Conservation (phyloP, 305 asterid species). For the Plantago lanceolata region DNA sequence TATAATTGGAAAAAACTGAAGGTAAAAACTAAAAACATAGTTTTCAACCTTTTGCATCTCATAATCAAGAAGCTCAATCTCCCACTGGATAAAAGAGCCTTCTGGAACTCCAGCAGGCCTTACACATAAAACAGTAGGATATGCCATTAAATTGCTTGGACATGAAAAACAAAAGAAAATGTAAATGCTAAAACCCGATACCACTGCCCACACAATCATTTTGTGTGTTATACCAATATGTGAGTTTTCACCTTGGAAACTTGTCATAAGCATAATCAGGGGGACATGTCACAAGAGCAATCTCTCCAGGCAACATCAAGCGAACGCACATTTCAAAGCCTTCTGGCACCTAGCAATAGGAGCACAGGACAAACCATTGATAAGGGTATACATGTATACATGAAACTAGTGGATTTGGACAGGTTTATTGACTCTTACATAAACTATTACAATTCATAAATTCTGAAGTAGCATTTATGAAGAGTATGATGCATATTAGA, state of each 20-base stretch:
- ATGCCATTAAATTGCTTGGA: constrained; percentile 17
- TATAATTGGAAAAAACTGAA: not conserved
- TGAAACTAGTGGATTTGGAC: constrained; percentile 8
- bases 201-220: constrained; percentile 1
- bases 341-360: constrained; percentile 70
- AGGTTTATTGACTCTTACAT: constrained; percentile 1
- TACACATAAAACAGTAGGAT: constrained; percentile 20
- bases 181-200: constrained; percentile 3
- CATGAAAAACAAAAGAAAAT: constrained; percentile 10
- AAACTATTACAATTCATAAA: constrained; percentile 2
- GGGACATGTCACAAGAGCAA: constrained; percentile 82
- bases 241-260: constrained; percentile 56
- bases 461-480: constrained; percentile 9
- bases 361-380: constrained; percentile 20
- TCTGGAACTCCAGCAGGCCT: constrained; percentile 83
- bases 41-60: constrained; percentile 71
- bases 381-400: constrained; percentile 14
- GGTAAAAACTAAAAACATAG: not conserved
- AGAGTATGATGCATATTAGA: not conserved
- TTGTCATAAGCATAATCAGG: constrained; percentile 98
- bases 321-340: constrained; percentile 98
- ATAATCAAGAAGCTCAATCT: constrained; percentile 93
- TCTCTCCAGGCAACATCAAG: constrained; percentile 93
- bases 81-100: constrained; percentile 86
- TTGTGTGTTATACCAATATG: constrained; percentile 9